These are phyloP conservation scores for Glycine tomentella DNA, from an alignment of 306 rosid genomes.

Conservation along the genomic window DNA sequence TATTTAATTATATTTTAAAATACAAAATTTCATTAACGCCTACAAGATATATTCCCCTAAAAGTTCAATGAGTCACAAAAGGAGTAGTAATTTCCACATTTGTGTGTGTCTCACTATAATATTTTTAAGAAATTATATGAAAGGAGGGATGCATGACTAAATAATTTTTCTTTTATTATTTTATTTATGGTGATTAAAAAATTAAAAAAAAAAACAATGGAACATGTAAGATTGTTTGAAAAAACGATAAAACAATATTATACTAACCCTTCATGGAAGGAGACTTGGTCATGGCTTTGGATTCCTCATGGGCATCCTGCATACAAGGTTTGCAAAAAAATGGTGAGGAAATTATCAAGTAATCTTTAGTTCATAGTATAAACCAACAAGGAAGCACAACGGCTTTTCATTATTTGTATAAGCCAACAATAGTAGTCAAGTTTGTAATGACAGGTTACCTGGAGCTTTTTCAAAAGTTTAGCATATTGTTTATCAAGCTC, in stretches of 20 bases:
- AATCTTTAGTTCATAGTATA: conserved; percentile 26
- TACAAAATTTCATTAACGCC: neutral
- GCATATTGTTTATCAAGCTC: conserved; percentile 88
- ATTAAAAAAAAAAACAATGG: neutral
- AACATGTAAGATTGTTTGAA: conserved; percentile 20
- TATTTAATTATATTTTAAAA: conserved; percentile 25
- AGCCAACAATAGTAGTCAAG: conserved; percentile 21
- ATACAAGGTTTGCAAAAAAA: conserved; percentile 42
- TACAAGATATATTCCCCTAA: conserved; percentile 6
- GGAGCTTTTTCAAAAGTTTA: conserved; percentile 78
- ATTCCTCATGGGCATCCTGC: conserved; percentile 80
- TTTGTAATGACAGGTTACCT: conserved; percentile 58
- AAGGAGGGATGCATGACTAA: conserved; percentile 11
- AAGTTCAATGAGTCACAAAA: neutral
- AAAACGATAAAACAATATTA: conserved; percentile 30
- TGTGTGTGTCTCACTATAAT: neutral
- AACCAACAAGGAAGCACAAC: conserved; percentile 30
- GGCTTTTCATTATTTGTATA: neutral
- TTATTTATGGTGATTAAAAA: conserved; percentile 3
- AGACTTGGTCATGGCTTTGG: conserved; percentile 87
- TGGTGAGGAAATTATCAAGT: conserved; percentile 24
- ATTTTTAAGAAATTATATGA: neutral
- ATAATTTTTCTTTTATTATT: conserved; percentile 2
- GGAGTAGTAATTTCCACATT: neutral
- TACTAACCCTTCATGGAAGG: conserved; percentile 88